A percentile compares a stretch with the other conserved stretches of the same genome.
Evolutionary conservation across 2,329 filamentous ascomycete species (phyloP).

Genomic region (Helotiales sp.): DNA sequence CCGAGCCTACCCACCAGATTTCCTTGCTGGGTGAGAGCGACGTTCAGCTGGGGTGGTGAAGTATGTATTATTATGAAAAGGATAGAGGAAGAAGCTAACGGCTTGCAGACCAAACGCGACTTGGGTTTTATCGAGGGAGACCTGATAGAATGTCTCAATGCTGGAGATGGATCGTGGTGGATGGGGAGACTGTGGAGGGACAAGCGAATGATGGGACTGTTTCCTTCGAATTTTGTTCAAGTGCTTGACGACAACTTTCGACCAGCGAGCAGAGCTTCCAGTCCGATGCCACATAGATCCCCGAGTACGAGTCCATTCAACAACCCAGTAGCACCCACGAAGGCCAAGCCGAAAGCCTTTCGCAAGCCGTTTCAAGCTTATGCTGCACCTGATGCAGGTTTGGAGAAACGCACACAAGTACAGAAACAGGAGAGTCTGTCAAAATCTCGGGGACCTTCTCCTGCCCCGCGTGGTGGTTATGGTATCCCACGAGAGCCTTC

Average conservation of each 20-base stretch:
- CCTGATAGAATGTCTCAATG: conserved; percentile 96
- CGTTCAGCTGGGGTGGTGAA: conserved; percentile 94
- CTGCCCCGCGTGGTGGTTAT: conserved; percentile 26
- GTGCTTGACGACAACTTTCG: conserved; percentile 83
- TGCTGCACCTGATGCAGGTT: conserved; percentile 63
- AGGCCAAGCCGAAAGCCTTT: conserved; percentile 56
- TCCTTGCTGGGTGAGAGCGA: conserved; percentile 87
- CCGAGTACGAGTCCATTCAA: conserved; percentile 35
- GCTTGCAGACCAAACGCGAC: conserved; percentile 75
- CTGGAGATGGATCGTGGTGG: conserved; percentile 98
- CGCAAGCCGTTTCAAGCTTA: conserved; percentile 69
- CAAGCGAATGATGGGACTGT: conserved; percentile 85
- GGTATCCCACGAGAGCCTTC: conserved; percentile 28
- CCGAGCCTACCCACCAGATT: conserved; percentile 72
- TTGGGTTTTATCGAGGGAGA: conserved; percentile 97
- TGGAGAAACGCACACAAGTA: conserved; percentile 48
- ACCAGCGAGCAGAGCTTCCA: conserved; percentile 64
- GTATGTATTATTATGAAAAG: conserved; percentile 32
- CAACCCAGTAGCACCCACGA: conserved; percentile 31
- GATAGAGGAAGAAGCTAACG: conserved; percentile 16
- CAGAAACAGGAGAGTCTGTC: conserved; percentile 31
- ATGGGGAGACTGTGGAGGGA: conserved; percentile 89
- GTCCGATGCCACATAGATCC: conserved; percentile 42
- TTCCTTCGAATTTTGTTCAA: conserved; percentile 97
- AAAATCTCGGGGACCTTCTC: conserved; percentile 28